Base-by-base conservation (phyloP, 768 basidiomycete species). In the Daedalea quercina region DNA sequence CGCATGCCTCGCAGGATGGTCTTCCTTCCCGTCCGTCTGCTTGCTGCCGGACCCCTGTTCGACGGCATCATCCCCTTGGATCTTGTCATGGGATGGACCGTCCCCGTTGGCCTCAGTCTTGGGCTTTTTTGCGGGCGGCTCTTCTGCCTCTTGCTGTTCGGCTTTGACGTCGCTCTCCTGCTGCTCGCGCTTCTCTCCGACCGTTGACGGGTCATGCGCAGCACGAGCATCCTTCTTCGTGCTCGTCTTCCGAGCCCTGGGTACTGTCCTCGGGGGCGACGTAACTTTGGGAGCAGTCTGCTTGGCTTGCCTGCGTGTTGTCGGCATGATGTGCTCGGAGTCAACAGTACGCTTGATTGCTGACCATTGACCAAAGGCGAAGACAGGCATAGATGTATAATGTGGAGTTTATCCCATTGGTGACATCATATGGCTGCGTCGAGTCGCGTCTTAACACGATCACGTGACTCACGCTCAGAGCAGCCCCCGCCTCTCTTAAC, bases 91-190 rank as follows among this genome's bases (percentile, higher is more conserved):
- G 22, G 22, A 17, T 6, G 25, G 19, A 3, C 4, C 42, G 19
- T 40, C 37, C 13, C n/a, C 44, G 3, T 43, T 44, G 7, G 54
- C 57, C 15, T 59, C 64, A 1, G 42, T 54, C 57, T 64, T 66
- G 23, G 44, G 33, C 51, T 63, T 63, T 56, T 66, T 66, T 9
- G 51, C 50, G 1, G 61, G 57, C 3, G 59, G 63, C 51, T 58
- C 53, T 24, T 56, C 45, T 20, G 42, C 51, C 9, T 52, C 41
- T 33, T 55, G 28, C 24, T 50, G 50, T 26, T 54, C 54, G 33
- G 49, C 54, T 26, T 54, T 31, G 13, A 47, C n/a, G n/a, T 34
- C 50, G 41, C 12, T 43, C 12, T 56, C 49, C 23, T 60, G 59
- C n/a, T 45, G 54, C 28, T 57, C 54, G 12, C 63, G 56, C 55